These are phyloP conservation scores for Rutidosis leptorrhynchoides DNA, from an alignment of 129 eudicot genomes.

Conservation along the genomic window DNA sequence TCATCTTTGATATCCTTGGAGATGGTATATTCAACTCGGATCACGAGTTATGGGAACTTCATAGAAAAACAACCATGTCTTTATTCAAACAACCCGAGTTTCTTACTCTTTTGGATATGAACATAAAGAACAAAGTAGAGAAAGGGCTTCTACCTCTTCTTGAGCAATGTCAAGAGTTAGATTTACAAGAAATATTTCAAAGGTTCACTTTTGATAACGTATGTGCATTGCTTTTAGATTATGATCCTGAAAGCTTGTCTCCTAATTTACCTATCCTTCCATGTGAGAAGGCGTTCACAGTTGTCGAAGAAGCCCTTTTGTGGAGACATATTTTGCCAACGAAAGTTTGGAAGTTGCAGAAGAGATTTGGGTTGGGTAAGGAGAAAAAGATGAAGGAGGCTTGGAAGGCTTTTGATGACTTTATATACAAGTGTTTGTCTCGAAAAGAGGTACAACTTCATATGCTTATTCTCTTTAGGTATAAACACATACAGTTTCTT, in stretches of 20 bases:
- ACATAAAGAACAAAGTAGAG: not conserved
- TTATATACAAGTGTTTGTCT: slow-evolving; percentile 9
- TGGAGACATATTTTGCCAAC: slow-evolving; percentile 10
- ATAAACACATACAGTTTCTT: not conserved
- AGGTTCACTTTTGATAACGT: slow-evolving; percentile 9
- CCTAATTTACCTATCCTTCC: slow-evolving; percentile 1
- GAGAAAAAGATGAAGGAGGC: slow-evolving; percentile 23
- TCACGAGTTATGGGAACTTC: slow-evolving; percentile 21
- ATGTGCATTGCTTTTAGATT: slow-evolving; percentile 11
- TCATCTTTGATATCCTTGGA: slow-evolving; percentile 13
- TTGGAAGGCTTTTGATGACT: slow-evolving; percentile 23
- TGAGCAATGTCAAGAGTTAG: not conserved
- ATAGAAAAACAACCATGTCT: slow-evolving; percentile 20
- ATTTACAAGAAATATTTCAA: slow-evolving; percentile 9
- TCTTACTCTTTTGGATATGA: not conserved
- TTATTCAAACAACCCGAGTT: slow-evolving; percentile 15
- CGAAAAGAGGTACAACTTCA: slow-evolving; percentile 3
- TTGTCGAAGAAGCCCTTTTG: slow-evolving; percentile 18
- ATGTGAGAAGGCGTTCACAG: slow-evolving; percentile 18
- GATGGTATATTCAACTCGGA: slow-evolving; percentile 17
- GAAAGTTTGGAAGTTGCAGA: slow-evolving; percentile 14
- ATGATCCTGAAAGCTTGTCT: slow-evolving; percentile 18
- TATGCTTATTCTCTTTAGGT: not conserved
- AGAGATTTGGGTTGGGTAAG: slow-evolving; percentile 18
- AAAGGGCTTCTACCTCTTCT: slow-evolving; percentile 17